Evolutionary conservation across 768 basidiomycete genomes (phyloP).

Genomic region (Galerina sulciceps): DNA sequence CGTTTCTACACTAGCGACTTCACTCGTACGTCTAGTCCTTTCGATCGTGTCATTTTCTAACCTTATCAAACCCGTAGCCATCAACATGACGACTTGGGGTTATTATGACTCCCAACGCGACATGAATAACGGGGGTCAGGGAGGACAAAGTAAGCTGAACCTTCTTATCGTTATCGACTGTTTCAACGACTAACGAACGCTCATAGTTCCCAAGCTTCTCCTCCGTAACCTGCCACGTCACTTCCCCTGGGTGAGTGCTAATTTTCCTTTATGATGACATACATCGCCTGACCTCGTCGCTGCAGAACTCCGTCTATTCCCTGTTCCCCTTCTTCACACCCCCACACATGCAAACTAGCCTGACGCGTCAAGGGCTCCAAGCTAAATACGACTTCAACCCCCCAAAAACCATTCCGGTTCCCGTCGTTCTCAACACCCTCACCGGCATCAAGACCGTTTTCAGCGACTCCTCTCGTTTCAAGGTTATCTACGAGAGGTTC

Average conservation of each 20-base stretch:
- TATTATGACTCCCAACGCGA: conserved; percentile 9
- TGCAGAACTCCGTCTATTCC: conserved; percentile 4
- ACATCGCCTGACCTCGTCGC: neutral
- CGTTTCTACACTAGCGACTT: conserved; percentile 12
- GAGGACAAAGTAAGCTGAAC: neutral
- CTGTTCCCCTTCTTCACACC: conserved; percentile 11
- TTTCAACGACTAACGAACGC: neutral
- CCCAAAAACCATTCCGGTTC: neutral
- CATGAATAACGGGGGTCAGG: conserved; percentile 9
- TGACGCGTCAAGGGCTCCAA: conserved; percentile 1
- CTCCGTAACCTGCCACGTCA: conserved; percentile 6
- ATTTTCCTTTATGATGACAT: too few species aligned
- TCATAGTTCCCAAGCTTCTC: conserved; percentile 3
- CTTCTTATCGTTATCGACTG: neutral
- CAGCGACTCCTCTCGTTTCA: conserved; percentile 38
- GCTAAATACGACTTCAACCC: conserved; percentile 9
- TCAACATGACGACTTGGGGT: conserved; percentile 11
- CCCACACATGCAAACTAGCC: conserved; percentile 3
- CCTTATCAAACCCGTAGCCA: neutral
- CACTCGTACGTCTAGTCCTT: conserved; percentile 2
- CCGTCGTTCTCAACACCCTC: conserved; percentile 7
- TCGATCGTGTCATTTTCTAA: neutral
- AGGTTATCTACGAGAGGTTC: conserved; percentile 37
- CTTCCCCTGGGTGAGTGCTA: conserved; percentile 2
- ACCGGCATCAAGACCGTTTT: conserved; percentile 32